These are phyloP conservation scores for Piromyces sp. DNA, from an alignment of 192 early-diverging fungal species.

Conservation along the genomic window DNA sequence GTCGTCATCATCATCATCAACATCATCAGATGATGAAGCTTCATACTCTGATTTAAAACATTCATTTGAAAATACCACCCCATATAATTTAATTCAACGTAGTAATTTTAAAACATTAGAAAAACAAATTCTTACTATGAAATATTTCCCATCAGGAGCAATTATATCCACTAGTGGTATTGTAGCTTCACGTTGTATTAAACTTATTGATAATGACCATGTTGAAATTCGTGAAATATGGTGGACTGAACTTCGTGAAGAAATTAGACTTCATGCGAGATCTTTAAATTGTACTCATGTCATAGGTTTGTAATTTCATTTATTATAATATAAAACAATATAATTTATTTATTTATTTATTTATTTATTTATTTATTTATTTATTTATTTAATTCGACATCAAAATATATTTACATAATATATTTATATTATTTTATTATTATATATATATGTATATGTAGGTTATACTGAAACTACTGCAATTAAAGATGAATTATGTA, in stretches of 20 bases:
- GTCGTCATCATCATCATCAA: background rate
- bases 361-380: background rate
- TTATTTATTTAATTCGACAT: background rate
- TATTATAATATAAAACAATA: too few species aligned
- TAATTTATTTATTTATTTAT: too few species aligned
- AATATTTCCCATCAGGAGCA: slow-evolving; percentile 23
- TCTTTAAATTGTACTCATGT: slow-evolving; percentile 48
- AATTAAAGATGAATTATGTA: slow-evolving; percentile 46
- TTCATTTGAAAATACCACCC: background rate
- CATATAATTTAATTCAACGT: background rate
- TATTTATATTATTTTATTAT: too few species aligned
- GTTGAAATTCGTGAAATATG: slow-evolving; percentile 33
- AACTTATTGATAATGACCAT: slow-evolving; percentile 30
- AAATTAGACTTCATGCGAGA: slow-evolving; percentile 57
- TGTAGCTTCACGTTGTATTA: slow-evolving; percentile 42
- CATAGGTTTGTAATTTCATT: slow-evolving; percentile 12
- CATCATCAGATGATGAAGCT: background rate
- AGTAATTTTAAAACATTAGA: background rate
- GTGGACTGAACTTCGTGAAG: slow-evolving; percentile 60
- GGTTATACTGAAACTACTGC: slow-evolving; percentile 47
- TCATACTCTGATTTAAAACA: background rate
- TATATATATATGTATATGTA: too few species aligned
- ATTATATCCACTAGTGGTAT: slow-evolving; percentile 34
- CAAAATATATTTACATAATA: too few species aligned
- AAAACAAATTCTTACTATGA: background rate